Evolutionary conservation across 805 yeast genomes (phyloP).

Genomic region (Teunomyces kruisii): DNA sequence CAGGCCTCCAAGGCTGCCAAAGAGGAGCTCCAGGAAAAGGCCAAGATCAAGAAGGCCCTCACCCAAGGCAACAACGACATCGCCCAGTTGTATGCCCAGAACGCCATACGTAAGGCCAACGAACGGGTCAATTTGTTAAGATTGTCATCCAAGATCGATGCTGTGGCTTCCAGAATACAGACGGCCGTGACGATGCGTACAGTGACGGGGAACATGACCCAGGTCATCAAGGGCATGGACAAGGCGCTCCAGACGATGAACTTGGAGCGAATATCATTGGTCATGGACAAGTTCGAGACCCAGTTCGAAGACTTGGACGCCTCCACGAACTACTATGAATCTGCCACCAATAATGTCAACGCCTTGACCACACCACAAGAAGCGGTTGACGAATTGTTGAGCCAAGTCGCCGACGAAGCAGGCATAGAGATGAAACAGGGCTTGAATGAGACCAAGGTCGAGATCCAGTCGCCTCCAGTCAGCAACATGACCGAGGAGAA

Average conservation of each 20-base stretch:
- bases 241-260: constrained; percentile 95
- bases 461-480: constrained; percentile 40
- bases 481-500: constrained; percentile 57
- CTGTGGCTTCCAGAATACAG: constrained; percentile 93
- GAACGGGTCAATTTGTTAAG: constrained; percentile 81
- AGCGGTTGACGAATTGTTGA: constrained; percentile 87
- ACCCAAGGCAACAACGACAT: constrained; percentile 85
- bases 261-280: constrained; percentile 84
- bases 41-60: constrained; percentile 85
- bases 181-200: constrained; percentile 98
- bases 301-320: constrained; percentile 97
- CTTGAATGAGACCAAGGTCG: constrained; percentile 63
- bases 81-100: constrained; percentile 91
- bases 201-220: constrained; percentile 91
- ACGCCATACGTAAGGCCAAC: constrained; percentile 87
- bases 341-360: constrained; percentile 82
- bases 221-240: constrained; percentile 94
- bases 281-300: constrained; percentile 95
- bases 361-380: constrained; percentile 93
- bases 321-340: constrained; percentile 87
- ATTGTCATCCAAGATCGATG: constrained; percentile 87
- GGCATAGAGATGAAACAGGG: constrained; percentile 91
- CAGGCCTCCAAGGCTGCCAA: constrained; percentile 90
- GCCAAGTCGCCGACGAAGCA: constrained; percentile 94
- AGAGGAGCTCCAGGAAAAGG: constrained; percentile 84